Percentiles rank a stretch among this genome's conserved stretches.
Conservation (phyloP, 75 land plant species). For the Cupressus sempervirens region DNA sequence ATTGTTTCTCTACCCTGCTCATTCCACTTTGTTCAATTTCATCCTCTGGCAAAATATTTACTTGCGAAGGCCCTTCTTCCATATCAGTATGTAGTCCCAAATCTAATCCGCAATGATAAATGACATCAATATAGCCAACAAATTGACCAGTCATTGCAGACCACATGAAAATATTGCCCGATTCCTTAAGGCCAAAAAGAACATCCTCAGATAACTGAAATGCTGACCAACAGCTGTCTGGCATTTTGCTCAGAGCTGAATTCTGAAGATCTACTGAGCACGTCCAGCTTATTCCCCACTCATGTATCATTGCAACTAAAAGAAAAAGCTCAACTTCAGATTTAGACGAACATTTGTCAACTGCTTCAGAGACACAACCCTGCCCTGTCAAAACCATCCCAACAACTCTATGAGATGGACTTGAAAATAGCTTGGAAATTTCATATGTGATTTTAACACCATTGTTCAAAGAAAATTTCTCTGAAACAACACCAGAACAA, state of each 20-base stretch:
- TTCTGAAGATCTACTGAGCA: conserved; percentile 42
- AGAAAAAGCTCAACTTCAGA: conserved; percentile 18
- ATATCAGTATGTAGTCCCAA: neutral
- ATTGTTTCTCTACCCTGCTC: conserved; percentile 1
- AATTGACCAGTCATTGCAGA: conserved; percentile 40
- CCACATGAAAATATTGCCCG: conserved; percentile 59
- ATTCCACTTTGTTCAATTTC: conserved; percentile 2
- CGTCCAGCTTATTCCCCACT: conserved; percentile 66
- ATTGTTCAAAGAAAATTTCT: conserved; percentile 14
- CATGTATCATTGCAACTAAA: conserved; percentile 35
- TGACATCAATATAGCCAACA: conserved; percentile 48
- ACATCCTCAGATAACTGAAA: conserved; percentile 52
- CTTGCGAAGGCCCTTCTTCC: conserved; percentile 4
- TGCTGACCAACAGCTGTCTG: conserved; percentile 45
- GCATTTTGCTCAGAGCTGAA: neutral
- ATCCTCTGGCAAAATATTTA: neutral
- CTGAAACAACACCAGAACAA: conserved; percentile 4
- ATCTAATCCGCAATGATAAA: conserved; percentile 33
- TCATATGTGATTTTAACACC: conserved; percentile 11
- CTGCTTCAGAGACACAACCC: conserved; percentile 4
- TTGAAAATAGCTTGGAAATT: conserved; percentile 55
- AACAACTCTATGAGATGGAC: conserved; percentile 44
- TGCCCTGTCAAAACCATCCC: conserved; percentile 42
- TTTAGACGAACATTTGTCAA: conserved; percentile 1
- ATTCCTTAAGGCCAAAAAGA: conserved; percentile 58